Conservation (phyloP, 805 yeast genomes). For the Debaryomyces tyrocola region DNA sequence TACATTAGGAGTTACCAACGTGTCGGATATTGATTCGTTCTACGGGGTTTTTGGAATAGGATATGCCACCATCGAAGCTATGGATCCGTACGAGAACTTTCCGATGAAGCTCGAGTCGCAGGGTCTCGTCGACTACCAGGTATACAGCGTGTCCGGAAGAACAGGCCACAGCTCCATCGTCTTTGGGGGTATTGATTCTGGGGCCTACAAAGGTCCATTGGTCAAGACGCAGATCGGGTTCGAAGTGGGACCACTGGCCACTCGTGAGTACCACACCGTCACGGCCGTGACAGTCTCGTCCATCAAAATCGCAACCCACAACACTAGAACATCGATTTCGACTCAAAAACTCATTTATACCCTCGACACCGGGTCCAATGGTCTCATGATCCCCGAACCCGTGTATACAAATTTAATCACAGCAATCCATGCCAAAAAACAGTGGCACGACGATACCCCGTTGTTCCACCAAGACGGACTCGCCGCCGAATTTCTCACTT, state of each 20-base stretch:
- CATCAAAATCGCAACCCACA: constrained; percentile 5
- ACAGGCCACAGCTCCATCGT: constrained; percentile 12
- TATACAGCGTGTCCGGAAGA: constrained; percentile 14
- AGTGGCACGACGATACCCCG: constrained; percentile 1
- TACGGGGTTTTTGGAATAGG: constrained; percentile 19
- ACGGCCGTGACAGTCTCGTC: constrained; percentile 13
- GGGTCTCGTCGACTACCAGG: constrained; percentile 7
- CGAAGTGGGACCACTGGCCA: constrained; percentile 9
- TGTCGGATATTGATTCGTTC: constrained; percentile 5
- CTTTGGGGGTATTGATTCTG: constrained; percentile 35
- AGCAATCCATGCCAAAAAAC: constrained; percentile 7
- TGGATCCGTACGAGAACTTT: constrained; percentile 12
- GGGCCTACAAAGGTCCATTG: constrained; percentile 24
- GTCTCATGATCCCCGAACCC: constrained; percentile 12
- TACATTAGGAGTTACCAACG: constrained; percentile 2
- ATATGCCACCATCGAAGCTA: constrained; percentile 8
- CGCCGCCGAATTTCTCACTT: constrained; percentile 1
- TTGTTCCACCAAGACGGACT: constrained; percentile 7
- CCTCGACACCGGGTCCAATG: constrained; percentile 17
- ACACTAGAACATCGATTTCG: constrained; percentile 5
- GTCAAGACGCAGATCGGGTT: constrained; percentile 12
- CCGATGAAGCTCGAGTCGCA: constrained; percentile 12
- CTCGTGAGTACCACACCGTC: constrained; percentile 7
- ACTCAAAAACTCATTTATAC: constrained; percentile 13
- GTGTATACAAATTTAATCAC: constrained; percentile 12